Evolutionary conservation across 2,329 filamentous ascomycete genomes (phyloP), one percentile per base, ranked within the genome.

Genomic region (Akanthomyces uredinophilus): DNA sequence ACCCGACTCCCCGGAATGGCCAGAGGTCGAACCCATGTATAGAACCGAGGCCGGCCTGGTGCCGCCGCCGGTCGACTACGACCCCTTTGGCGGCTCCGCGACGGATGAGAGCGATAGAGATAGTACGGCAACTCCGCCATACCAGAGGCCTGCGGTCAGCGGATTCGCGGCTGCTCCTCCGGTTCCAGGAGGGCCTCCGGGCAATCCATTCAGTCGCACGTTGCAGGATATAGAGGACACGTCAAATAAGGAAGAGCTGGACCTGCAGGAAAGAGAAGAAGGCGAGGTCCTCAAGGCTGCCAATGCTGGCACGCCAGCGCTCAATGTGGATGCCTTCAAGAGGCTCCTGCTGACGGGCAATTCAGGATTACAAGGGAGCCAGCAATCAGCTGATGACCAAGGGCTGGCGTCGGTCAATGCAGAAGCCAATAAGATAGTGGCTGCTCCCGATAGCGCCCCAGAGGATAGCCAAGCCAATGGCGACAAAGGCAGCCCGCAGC

Each of bases 311-410:
- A 80, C 76, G 66, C 76, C 72, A 20, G 81, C 85, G 0, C 74
- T 94, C 65, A 89, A 95, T 70, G 91, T 94, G 1, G 86, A 91
- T 70, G 87, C 90, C 8, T 95, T 95, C 75, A 87, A 87, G 70
- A 83, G 87, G 63, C 75, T 95, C 64, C 80, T 95, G 53, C 79
- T 95, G 76, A 95, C 90, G 0, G 91, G 91, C 22, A 84, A 86
- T 68, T 71, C 83, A 41, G 81, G 75, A 47, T 16, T 51, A 10
- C 64, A 65, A 46, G 65, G 63, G 32, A 37, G 46, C 13, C n/a
- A n/a, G 16, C 3, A 43, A 27, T 18, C 49, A 22, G 35, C 32
- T 18, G 61, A 43, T 20, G 22, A 44, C 10, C 52, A 50, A 37
- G 29, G 7, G 24, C 44, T 56, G n/a, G 60, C 60, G 47, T 29